Conservation (phyloP, 768 basidiomycete species). For the Boletus sp. region DNA sequence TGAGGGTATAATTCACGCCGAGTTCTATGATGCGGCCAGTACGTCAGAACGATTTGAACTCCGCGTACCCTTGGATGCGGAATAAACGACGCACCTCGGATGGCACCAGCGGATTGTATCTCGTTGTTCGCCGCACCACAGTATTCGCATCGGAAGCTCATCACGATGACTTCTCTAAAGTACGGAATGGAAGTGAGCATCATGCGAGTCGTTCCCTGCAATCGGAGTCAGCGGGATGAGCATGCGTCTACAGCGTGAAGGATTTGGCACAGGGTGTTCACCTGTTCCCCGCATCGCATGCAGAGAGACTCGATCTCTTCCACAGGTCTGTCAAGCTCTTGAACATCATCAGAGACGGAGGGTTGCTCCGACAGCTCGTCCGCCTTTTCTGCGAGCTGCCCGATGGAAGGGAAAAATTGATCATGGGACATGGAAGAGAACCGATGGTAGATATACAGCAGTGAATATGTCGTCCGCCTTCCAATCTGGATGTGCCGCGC, state of each 20-base stretch:
- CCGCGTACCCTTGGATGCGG: too few species aligned
- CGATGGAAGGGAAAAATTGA: constrained; percentile 57
- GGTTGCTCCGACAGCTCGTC: constrained; percentile 34
- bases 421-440: constrained; percentile 23
- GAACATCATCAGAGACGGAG: constrained; percentile 33
- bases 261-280: constrained; percentile 32
- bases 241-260: neutral
- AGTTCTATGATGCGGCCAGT: constrained; percentile 50
- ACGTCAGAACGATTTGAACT: neutral
- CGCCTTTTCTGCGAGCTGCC: constrained; percentile 51
- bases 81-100: constrained; percentile 60
- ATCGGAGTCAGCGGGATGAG: constrained; percentile 13
- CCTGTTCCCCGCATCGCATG: constrained; percentile 92
- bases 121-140: constrained; percentile 92
- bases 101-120: constrained; percentile 84
- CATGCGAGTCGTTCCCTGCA: constrained; percentile 83
- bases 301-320: constrained; percentile 90
- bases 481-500: too few species aligned
- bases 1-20: constrained; percentile 78
- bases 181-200: constrained; percentile 93
- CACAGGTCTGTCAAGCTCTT: constrained; percentile 47
- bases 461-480: neutral
- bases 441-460: too few species aligned
- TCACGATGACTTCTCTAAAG: constrained; percentile 92
- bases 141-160: constrained; percentile 95